Percentiles rank a stretch among this genome's conserved stretches.
Conservation (phyloP, 768 basidiomycete species). For the Pisolithus marmoratus region DNA sequence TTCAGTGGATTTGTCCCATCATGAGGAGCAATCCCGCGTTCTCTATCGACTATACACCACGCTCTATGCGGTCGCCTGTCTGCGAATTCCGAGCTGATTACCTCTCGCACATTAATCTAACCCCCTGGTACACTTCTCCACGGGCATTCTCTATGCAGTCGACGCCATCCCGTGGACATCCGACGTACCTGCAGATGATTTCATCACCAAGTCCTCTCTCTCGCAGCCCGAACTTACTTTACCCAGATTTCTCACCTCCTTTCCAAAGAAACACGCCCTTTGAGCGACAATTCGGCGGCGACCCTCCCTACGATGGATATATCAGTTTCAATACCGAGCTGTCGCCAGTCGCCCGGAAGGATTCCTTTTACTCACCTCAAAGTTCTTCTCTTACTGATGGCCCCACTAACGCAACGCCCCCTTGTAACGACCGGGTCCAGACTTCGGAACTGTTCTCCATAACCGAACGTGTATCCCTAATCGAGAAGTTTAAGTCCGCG, state of each 20-base stretch:
- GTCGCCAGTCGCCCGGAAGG: conserved; percentile 19
- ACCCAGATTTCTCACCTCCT: conserved; percentile 24
- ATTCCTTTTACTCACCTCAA: conserved; percentile 5
- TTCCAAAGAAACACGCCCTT: conserved; percentile 24
- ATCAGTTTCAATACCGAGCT: conserved; percentile 7
- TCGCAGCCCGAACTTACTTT: conserved; percentile 11
- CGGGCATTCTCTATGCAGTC: conserved; percentile 7
- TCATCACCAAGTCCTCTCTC: conserved; percentile 24
- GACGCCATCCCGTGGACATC: conserved; percentile 7
- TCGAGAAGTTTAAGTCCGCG: conserved; percentile 25
- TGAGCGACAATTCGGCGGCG: conserved; percentile 21
- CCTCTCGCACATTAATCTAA: neutral
- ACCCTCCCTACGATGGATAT: conserved; percentile 17
- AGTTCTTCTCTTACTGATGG: neutral
- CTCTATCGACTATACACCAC: neutral
- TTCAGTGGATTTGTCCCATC: neutral
- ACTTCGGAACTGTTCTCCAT: conserved; percentile 6
- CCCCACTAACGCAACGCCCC: neutral
- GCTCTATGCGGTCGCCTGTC: neutral
- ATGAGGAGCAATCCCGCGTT: neutral
- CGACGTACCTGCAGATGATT: conserved; percentile 7
- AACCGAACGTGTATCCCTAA: conserved; percentile 16
- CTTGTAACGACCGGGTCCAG: neutral
- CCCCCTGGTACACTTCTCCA: conserved; percentile 1
- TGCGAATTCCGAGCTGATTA: neutral